phyloP scores from a whole-genome alignment of 352 stramenopile species.

The Phytophthora agathidicida region DNA sequence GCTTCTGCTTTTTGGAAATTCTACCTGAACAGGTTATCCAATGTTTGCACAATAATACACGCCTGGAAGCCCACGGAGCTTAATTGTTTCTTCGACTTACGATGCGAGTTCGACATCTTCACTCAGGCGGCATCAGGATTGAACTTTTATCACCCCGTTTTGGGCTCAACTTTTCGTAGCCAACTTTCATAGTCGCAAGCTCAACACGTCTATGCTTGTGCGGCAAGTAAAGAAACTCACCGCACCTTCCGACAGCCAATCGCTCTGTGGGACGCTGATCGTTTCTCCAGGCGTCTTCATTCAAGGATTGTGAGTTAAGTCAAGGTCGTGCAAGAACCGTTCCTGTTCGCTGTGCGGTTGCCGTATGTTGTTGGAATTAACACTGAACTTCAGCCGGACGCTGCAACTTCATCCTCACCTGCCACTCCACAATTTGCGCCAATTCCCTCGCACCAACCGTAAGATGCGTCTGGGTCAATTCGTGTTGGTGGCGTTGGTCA shows the following conservation, averaged over 20 bases:
- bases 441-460: neutral
- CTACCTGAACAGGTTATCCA: too few relatives aligned
- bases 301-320: slow-evolving; percentile 18
- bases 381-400: neutral
- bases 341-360: slow-evolving; percentile 1
- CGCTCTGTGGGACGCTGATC: neutral
- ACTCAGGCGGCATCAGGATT: too few relatives aligned
- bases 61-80: too few relatives aligned
- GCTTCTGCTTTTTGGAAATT: slow-evolving; percentile 3
- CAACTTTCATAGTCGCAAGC: too few relatives aligned
- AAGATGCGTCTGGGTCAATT: slow-evolving; percentile 13
- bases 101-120: too few relatives aligned
- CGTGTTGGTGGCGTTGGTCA: neutral
- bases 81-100: too few relatives aligned
- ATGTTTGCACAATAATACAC: too few relatives aligned
- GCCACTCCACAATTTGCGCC: slow-evolving; percentile 11
- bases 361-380: slow-evolving; percentile 17
- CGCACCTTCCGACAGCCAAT: neutral
- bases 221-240: neutral
- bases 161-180: too few relatives aligned
- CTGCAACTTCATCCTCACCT: neutral
- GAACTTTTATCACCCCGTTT: too few relatives aligned
- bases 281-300: slow-evolving; percentile 9
- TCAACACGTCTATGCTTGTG: neutral
- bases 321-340: neutral